Evolutionary conservation across 2,329 filamentous ascomycete species (phyloP).

Genomic region (Trichophyton verrucosum): DNA sequence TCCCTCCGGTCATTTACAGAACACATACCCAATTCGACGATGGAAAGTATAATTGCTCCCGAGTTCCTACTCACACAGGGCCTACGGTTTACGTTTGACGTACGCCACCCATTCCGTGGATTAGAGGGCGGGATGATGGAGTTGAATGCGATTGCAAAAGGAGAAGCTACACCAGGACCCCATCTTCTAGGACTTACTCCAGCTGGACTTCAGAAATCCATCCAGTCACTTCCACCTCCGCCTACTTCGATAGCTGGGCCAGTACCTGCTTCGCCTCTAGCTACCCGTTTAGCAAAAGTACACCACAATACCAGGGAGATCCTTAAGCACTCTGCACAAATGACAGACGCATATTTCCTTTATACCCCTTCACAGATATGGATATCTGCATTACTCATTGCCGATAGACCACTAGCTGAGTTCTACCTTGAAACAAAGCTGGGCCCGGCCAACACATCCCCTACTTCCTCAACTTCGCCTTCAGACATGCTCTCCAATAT

Average conservation of each 20-base stretch:
- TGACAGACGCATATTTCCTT: conserved; percentile 95
- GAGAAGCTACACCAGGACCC: conserved; percentile 37
- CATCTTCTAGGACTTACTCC: conserved; percentile 21
- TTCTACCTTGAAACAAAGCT: conserved; percentile 36
- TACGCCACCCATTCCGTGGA: conserved; percentile 78
- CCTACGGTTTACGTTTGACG: conserved; percentile 83
- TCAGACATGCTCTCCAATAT: conserved; percentile 20
- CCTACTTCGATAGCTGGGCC: conserved; percentile 30
- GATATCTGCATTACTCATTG: conserved; percentile 65
- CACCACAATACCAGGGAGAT: conserved; percentile 62
- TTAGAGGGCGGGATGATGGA: conserved; percentile 81
- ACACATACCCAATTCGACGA: conserved; percentile 56
- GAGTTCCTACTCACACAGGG: conserved; percentile 91
- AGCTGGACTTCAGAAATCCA: conserved; percentile 20
- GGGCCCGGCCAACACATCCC: conserved; percentile 15
- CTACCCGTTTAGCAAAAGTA: conserved; percentile 45
- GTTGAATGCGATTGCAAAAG: conserved; percentile 53
- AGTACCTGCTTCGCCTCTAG: conserved; percentile 20
- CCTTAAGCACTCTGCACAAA: conserved; percentile 64
- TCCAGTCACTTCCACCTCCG: conserved; percentile 23
- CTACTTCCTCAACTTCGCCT: background rate
- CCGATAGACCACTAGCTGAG: conserved; percentile 44
- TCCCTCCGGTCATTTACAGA: conserved; percentile 54
- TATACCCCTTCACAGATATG: conserved; percentile 92
- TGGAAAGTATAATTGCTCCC: conserved; percentile 74